Conservation (phyloP, 371 early-diverging fungal genomes). For the Mortierella sp. region DNA sequence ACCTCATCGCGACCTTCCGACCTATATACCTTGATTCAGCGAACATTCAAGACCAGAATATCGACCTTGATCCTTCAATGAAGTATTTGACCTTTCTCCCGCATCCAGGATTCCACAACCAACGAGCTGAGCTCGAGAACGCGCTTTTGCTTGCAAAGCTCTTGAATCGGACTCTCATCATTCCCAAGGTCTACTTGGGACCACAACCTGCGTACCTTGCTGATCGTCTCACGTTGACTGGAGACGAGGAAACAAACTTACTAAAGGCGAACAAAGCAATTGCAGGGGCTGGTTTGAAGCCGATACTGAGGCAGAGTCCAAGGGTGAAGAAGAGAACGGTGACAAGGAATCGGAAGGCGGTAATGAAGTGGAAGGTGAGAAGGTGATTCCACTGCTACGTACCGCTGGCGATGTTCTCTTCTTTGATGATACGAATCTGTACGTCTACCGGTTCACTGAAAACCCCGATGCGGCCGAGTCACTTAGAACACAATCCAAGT, state of each 20-base stretch:
- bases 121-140: slow-evolving; percentile 68
- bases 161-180: slow-evolving; percentile 65
- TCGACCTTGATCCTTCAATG: slow-evolving; percentile 25
- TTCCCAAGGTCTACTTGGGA: slow-evolving; percentile 68
- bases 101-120: slow-evolving; percentile 70
- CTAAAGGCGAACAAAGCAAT: not conserved
- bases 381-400: slow-evolving; percentile 19
- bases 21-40: slow-evolving; percentile 21
- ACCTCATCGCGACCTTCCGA: slow-evolving; percentile 36
- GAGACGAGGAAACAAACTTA: slow-evolving; percentile 9
- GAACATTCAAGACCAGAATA: not conserved
- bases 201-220: slow-evolving; percentile 50
- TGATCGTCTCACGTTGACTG: slow-evolving; percentile 13
- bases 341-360: slow-evolving; percentile 3
- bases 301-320: not conserved
- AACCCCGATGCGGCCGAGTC: slow-evolving; percentile 39
- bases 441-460: slow-evolving; percentile 64
- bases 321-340: slow-evolving; percentile 2
- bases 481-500: slow-evolving; percentile 34
- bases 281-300: not conserved
- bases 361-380: slow-evolving; percentile 16
- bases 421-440: slow-evolving; percentile 57
- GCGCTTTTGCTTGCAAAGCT: slow-evolving; percentile 64
- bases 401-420: slow-evolving; percentile 36
- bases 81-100: slow-evolving; percentile 62